Conservation (phyloP, 2,329 filamentous ascomycete species). For the Alternaria brassicae region DNA sequence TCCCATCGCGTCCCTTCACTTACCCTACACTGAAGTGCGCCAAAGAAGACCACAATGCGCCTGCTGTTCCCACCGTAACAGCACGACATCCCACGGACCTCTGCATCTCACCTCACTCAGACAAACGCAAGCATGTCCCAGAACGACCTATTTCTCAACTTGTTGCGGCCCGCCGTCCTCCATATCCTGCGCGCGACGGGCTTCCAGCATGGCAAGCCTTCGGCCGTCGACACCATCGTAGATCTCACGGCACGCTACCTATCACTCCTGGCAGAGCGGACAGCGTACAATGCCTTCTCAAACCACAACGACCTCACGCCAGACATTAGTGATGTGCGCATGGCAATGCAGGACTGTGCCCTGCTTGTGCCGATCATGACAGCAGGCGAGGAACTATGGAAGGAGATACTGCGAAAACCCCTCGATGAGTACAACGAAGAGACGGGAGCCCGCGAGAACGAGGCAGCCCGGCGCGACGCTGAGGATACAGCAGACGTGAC, state of each 20-base stretch:
- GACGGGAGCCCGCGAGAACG: constrained; percentile 51
- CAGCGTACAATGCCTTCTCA: constrained; percentile 73
- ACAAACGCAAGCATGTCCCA: constrained; percentile 43
- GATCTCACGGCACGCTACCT: constrained; percentile 87
- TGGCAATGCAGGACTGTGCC: constrained; percentile 83
- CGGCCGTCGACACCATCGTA: constrained; percentile 85
- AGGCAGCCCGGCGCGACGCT: constrained; percentile 58
- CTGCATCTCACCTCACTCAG: constrained; percentile 17
- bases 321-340: constrained; percentile 78
- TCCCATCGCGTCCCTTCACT: constrained; percentile 19
- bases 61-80: constrained; percentile 28
- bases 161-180: constrained; percentile 84
- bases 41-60: constrained; percentile 29
- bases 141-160: constrained; percentile 69
- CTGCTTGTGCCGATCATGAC: constrained; percentile 73
- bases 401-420: constrained; percentile 58
- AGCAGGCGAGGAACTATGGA: constrained; percentile 72
- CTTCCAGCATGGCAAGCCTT: constrained; percentile 81
- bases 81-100: constrained; percentile 22
- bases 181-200: constrained; percentile 92
- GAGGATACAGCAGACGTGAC: constrained; percentile 81
- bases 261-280: constrained; percentile 73
- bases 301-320: constrained; percentile 71
- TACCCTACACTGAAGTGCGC: constrained; percentile 9
- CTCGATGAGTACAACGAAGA: constrained; percentile 52